A percentile compares a stretch with the other conserved stretches of the same genome.
phyloP scores from a whole-genome alignment of 1,284 basidiomycete genomes.

The Trametes hirsuta region DNA sequence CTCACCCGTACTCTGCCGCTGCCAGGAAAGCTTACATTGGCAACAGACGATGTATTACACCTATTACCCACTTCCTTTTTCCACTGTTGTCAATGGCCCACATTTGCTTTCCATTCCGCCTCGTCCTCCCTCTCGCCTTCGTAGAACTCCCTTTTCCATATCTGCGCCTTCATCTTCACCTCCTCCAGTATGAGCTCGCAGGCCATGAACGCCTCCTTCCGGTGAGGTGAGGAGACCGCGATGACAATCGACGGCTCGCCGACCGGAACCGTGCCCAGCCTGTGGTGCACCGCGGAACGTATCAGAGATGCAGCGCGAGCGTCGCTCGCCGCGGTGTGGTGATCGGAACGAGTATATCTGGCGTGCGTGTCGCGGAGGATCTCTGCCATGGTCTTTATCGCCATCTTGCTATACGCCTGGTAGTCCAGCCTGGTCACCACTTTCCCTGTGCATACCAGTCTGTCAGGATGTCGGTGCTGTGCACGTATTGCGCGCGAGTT shows the following conservation, averaged over 20 bases:
- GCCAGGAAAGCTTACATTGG: background rate
- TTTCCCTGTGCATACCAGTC: constrained; percentile 52
- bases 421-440: constrained; percentile 77
- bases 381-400: constrained; percentile 75
- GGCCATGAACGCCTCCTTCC: constrained; percentile 78
- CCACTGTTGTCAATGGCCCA: constrained; percentile 16
- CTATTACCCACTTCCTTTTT: background rate
- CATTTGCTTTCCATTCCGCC: constrained; percentile 79
- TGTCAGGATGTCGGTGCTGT: too few species aligned
- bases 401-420: constrained; percentile 81
- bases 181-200: constrained; percentile 85
- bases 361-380: constrained; percentile 57
- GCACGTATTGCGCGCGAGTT: background rate
- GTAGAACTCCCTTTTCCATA: constrained; percentile 92
- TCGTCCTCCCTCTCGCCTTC: constrained; percentile 61
- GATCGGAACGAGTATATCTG: constrained; percentile 46
- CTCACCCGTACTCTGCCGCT: background rate
- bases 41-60: background rate
- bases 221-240: constrained; percentile 84
- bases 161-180: constrained; percentile 80
- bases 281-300: constrained; percentile 70
- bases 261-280: constrained; percentile 79
- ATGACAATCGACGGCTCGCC: constrained; percentile 85
- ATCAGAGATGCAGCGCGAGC: constrained; percentile 42
- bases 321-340: constrained; percentile 38